A percentile compares a stretch with the other conserved stretches of the same genome.
Conservation (phyloP, 805 yeast species). For the Ogataea allantospora region DNA sequence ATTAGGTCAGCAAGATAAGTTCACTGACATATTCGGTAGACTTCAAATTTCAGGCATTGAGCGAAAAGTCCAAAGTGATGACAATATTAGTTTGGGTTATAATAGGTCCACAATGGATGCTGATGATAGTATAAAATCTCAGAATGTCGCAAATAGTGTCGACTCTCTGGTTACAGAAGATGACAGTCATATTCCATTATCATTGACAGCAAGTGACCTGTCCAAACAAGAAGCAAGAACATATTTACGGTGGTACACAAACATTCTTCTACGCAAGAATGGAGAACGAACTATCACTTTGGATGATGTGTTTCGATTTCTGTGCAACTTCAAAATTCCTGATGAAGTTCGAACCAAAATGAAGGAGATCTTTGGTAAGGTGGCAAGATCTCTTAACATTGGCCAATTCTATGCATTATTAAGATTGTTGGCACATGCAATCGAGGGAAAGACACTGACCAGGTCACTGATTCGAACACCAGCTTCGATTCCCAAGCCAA, state of each 20-base stretch:
- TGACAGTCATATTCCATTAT: constrained; percentile 53
- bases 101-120: background rate
- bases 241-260: constrained; percentile 91
- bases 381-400: constrained; percentile 63
- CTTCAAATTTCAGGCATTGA: constrained; percentile 19
- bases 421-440: constrained; percentile 72
- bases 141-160: constrained; percentile 26
- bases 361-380: constrained; percentile 53
- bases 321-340: constrained; percentile 71
- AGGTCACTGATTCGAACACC: constrained; percentile 49
- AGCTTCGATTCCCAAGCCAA: constrained; percentile 77
- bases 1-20: constrained; percentile 16
- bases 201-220: constrained; percentile 65
- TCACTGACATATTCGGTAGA: constrained; percentile 23
- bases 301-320: constrained; percentile 74
- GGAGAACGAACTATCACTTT: constrained; percentile 64
- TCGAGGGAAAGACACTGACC: constrained; percentile 48
- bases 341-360: constrained; percentile 46
- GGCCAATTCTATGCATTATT: constrained; percentile 90
- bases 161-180: constrained; percentile 30
- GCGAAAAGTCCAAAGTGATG: constrained; percentile 22
- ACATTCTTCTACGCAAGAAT: constrained; percentile 63
- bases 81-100: constrained; percentile 17
- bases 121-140: constrained; percentile 4
- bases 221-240: constrained; percentile 78